Percentiles rank a stretch among this genome's conserved stretches.
Evolutionary conservation across 192 early-diverging fungal species (phyloP).

Genomic region (Entophlyctis helioformis): DNA sequence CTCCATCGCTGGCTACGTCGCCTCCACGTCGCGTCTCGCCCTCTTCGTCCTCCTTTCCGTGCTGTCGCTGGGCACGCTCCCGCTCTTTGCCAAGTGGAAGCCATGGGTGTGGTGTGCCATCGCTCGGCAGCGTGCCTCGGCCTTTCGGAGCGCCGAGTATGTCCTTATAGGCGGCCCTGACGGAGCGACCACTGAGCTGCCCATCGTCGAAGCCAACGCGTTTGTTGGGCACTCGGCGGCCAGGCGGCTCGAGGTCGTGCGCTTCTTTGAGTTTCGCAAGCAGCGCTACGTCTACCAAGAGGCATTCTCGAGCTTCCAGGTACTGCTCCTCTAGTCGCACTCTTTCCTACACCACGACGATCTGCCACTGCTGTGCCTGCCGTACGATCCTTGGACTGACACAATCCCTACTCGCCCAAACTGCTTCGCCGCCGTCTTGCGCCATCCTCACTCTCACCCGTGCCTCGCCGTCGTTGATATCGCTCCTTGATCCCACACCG

Average conservation of each 20-base stretch:
- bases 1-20: conserved; percentile 6
- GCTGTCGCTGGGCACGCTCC: conserved; percentile 10
- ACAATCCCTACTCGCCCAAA: no score
- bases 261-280: conserved; percentile 23
- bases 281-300: conserved; percentile 24
- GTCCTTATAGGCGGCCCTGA: conserved; percentile 12
- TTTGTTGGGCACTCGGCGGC: no score
- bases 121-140: background rate
- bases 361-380: no score
- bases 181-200: conserved; percentile 10
- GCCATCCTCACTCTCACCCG: no score
- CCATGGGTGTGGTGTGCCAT: conserved; percentile 10
- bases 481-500: no score
- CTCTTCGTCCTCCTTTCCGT: conserved; percentile 9
- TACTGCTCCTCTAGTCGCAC: background rate
- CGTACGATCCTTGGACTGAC: no score
- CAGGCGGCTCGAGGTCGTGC: background rate
- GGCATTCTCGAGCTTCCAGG: conserved; percentile 13
- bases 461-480: no score
- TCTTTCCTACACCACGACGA: no score
- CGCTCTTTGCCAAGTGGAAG: conserved; percentile 8
- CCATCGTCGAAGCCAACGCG: background rate
- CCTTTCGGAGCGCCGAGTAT: conserved; percentile 21
- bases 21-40: background rate
- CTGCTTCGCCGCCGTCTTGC: no score